phyloP scores from a whole-genome alignment of 2,329 filamentous ascomycete genomes.

The Claviceps capensis region DNA sequence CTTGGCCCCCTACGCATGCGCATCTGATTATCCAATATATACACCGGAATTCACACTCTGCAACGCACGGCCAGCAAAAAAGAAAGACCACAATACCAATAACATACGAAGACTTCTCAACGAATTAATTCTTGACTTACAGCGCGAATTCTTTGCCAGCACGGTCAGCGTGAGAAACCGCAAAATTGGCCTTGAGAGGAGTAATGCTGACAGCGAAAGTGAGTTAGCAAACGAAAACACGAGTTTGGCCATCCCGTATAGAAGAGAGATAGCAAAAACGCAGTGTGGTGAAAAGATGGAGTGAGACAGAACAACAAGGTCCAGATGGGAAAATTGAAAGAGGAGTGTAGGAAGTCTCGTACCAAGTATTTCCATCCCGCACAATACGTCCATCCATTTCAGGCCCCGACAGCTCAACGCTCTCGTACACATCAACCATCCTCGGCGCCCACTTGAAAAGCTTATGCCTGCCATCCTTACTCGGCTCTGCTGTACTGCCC shows the following conservation, averaged over 20 bases:
- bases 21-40: constrained; percentile 6
- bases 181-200: constrained; percentile 84
- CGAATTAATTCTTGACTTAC: constrained; percentile 3
- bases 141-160: constrained; percentile 63
- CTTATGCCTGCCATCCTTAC: constrained; percentile 52
- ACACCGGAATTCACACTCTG: constrained; percentile 6
- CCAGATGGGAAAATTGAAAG: too few species aligned
- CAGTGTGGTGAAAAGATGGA: background rate
- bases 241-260: too few species aligned
- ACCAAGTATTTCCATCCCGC: constrained; percentile 77
- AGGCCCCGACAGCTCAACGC: constrained; percentile 63
- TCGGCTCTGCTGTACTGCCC: constrained; percentile 5
- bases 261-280: too few species aligned
- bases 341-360: constrained; percentile 14
- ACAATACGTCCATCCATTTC: constrained; percentile 93
- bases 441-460: constrained; percentile 92
- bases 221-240: background rate
- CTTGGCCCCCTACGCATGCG: background rate
- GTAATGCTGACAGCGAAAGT: constrained; percentile 50
- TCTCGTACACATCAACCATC: constrained; percentile 76
- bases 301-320: background rate
- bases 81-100: background rate
- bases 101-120: background rate
- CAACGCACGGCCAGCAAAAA: background rate
- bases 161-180: constrained; percentile 35